Conservation (phyloP, 2,329 filamentous ascomycete species). For the Zalaria obscura region DNA sequence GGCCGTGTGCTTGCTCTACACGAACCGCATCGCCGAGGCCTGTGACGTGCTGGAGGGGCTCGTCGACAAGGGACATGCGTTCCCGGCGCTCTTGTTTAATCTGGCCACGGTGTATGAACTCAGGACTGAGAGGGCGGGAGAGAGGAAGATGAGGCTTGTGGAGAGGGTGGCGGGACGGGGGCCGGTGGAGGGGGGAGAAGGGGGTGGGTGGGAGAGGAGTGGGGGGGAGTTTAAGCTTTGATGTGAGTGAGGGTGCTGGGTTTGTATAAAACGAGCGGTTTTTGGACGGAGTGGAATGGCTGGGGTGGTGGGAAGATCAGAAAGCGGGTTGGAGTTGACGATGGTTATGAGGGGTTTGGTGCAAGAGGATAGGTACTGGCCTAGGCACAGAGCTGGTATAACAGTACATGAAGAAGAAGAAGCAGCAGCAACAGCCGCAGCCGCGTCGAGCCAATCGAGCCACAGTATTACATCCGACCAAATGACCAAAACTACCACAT, state of each 20-base stretch:
- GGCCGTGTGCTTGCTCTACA: constrained; percentile 73
- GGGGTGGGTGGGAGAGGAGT: constrained; percentile 53
- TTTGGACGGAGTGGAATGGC: too few relatives aligned
- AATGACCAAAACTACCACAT: too few relatives aligned
- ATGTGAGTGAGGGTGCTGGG: background rate
- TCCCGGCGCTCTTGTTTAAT: constrained; percentile 77
- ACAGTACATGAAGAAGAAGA: too few relatives aligned
- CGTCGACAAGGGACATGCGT: constrained; percentile 28
- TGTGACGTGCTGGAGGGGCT: constrained; percentile 52
- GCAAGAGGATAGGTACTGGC: too few relatives aligned
- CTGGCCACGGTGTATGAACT: constrained; percentile 84
- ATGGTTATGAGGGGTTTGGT: too few relatives aligned
- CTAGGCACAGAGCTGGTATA: too few relatives aligned
- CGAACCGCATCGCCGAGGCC: constrained; percentile 61
- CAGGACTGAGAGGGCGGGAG: constrained; percentile 61
- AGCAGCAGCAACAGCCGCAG: too few relatives aligned
- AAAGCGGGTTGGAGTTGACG: too few relatives aligned
- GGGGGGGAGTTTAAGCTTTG: constrained; percentile 66
- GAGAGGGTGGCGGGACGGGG: constrained; percentile 51
- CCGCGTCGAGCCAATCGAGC: too few relatives aligned
- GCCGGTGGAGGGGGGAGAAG: constrained; percentile 38
- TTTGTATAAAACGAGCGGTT: too few relatives aligned
- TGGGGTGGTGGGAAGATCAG: too few relatives aligned
- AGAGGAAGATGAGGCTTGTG: constrained; percentile 56
- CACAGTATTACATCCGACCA: too few relatives aligned